These are phyloP conservation scores for Rhodotorula kratochvilovae DNA, from an alignment of 768 basidiomycete genomes.

Conservation along the genomic window DNA sequence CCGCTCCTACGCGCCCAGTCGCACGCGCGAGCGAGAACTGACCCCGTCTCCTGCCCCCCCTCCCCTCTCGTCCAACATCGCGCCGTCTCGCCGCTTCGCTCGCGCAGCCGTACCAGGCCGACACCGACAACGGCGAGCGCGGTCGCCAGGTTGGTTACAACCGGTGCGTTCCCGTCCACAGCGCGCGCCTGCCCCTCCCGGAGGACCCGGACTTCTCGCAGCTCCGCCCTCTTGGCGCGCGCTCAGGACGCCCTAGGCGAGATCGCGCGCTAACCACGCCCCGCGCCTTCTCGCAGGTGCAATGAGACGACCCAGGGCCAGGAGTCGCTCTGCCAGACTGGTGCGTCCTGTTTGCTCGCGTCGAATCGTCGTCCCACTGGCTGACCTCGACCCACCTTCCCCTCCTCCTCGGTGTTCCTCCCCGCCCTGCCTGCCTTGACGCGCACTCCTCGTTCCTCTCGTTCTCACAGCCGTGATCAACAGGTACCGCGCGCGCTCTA, in stretches of 20 bases:
- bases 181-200: neutral
- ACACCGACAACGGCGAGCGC: slow-evolving; percentile 52
- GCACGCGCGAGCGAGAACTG: too few relatives aligned
- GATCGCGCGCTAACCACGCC: neutral
- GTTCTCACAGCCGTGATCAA: slow-evolving; percentile 45
- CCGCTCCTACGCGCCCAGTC: neutral
- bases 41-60: neutral
- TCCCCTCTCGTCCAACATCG: neutral
- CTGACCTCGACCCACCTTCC: neutral
- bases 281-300: slow-evolving; percentile 13
- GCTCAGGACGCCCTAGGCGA: neutral
- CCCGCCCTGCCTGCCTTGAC: neutral
- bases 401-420: neutral
- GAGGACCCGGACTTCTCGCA: neutral
- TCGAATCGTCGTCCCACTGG: neutral
- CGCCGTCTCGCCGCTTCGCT: neutral
- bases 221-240: neutral
- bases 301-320: slow-evolving; percentile 37
- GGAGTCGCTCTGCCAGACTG: slow-evolving; percentile 44
- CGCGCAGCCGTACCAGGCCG: slow-evolving; percentile 57
- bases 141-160: slow-evolving; percentile 57
- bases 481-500: slow-evolving; percentile 6
- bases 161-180: slow-evolving; percentile 52
- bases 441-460: neutral
- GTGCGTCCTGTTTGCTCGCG: slow-evolving; percentile 2